phyloP scores from a whole-genome alignment of 2,329 filamentous ascomycete genomes.

The Hortaea werneckii region DNA sequence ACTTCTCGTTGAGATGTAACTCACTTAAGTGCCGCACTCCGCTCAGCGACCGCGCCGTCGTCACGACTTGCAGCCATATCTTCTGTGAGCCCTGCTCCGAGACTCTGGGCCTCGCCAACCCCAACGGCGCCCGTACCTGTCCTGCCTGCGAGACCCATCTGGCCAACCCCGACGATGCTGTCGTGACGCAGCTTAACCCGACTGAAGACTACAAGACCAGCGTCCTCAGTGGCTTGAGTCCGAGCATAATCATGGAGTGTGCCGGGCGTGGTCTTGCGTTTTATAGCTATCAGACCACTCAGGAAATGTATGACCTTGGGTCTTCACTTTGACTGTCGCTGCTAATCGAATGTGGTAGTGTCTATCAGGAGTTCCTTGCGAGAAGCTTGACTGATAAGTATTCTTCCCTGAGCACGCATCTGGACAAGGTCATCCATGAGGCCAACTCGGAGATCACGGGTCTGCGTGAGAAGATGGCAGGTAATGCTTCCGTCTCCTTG shows the following conservation, averaged over 20 bases:
- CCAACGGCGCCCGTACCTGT: constrained; percentile 49
- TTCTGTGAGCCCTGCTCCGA: constrained; percentile 72
- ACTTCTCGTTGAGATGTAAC: constrained; percentile 69
- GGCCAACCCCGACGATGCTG: constrained; percentile 62
- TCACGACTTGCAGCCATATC: constrained; percentile 88
- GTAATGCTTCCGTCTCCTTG: constrained; percentile 29
- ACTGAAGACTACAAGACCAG: constrained; percentile 86
- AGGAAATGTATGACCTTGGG: constrained; percentile 58
- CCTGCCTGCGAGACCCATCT: constrained; percentile 66
- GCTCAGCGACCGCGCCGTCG: constrained; percentile 61
- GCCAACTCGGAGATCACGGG: constrained; percentile 62
- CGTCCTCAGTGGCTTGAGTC: constrained; percentile 71
- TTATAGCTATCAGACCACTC: constrained; percentile 76
- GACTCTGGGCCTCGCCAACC: constrained; percentile 48
- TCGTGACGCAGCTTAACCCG: constrained; percentile 61
- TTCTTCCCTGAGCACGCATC: constrained; percentile 49
- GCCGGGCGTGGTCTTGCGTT: constrained; percentile 69
- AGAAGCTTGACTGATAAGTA: constrained; percentile 67
- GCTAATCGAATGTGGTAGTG: constrained; percentile 33
- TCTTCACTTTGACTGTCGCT: neutral
- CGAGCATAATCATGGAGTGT: constrained; percentile 76
- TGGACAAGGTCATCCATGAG: constrained; percentile 65
- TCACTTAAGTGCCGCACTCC: constrained; percentile 62
- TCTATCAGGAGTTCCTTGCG: constrained; percentile 67
- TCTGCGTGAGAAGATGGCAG: constrained; percentile 54